A percentile compares a stretch with the other conserved stretches of the same genome.
Conservation (phyloP, 352 stramenopile species). For the Thalassiosira exigua region DNA sequence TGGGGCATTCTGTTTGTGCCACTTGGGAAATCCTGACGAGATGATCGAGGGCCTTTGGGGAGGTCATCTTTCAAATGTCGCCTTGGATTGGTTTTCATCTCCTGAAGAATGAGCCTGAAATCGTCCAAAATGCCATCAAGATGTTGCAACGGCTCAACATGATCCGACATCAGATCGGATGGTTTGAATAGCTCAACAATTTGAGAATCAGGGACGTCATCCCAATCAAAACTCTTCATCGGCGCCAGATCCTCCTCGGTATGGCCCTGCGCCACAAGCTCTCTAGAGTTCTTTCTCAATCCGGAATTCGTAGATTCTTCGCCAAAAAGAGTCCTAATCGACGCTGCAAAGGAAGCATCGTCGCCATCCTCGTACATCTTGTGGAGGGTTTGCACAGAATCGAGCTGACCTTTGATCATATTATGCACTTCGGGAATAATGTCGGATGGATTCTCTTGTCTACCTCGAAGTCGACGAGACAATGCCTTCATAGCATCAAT, state of each 20-base stretch:
- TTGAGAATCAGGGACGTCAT: neutral
- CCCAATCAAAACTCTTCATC: neutral
- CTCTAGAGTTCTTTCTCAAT: neutral
- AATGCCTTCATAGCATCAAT: too few species aligned
- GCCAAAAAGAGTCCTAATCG: neutral
- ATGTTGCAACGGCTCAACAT: too few species aligned
- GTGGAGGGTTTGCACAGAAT: constrained; percentile 7
- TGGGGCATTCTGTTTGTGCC: neutral
- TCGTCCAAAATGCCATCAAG: too few species aligned
- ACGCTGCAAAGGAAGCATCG: neutral
- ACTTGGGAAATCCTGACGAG: neutral
- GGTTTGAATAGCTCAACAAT: neutral
- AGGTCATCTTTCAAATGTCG: too few species aligned
- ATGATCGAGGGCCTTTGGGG: too few species aligned
- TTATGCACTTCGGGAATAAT: constrained; percentile 2
- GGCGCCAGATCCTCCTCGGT: neutral
- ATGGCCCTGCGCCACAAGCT: neutral
- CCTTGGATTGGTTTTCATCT: too few species aligned
- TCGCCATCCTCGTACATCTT: constrained; percentile 13
- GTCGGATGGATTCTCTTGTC: neutral
- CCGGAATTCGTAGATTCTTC: neutral
- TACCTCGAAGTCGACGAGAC: constrained; percentile 1
- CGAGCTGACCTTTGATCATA: neutral
- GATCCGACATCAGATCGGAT: too few species aligned
- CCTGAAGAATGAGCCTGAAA: too few species aligned